Conservation (phyloP, 2,329 filamentous ascomycete species). For the Diatrype stigma region DNA sequence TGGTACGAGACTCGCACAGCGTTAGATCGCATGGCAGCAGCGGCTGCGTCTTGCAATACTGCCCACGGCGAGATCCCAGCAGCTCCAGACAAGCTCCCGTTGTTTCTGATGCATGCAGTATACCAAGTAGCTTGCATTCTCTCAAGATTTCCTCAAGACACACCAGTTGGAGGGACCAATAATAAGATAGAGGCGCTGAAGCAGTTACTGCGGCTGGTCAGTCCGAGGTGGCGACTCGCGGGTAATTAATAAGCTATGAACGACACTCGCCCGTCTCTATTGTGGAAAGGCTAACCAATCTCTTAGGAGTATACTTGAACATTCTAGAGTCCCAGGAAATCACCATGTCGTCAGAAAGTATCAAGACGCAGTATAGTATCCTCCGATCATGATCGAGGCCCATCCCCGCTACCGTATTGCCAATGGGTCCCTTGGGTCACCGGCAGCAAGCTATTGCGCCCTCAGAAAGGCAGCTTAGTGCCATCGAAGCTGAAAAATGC, state of each 20-base stretch:
- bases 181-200: background rate
- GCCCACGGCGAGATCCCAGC: background rate
- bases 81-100: background rate
- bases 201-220: background rate
- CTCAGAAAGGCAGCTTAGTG: background rate
- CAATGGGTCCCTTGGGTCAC: too few relatives aligned
- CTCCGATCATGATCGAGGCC: too few relatives aligned
- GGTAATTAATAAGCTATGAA: background rate
- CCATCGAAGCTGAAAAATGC: background rate
- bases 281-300: background rate
- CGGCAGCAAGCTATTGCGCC: background rate
- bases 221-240: background rate
- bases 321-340: background rate
- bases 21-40: background rate
- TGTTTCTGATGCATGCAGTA: background rate
- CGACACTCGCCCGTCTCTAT: background rate
- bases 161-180: background rate
- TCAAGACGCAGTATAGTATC: background rate
- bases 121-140: background rate
- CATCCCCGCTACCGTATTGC: too few relatives aligned
- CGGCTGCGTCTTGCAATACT: background rate
- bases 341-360: background rate
- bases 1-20: background rate
- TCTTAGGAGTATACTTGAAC: background rate
- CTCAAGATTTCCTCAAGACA: background rate